Evolutionary conservation across 2,329 filamentous ascomycete species (phyloP), one percentile per base, ranked within the genome.

Genomic region (Cyphellophora europaea): DNA sequence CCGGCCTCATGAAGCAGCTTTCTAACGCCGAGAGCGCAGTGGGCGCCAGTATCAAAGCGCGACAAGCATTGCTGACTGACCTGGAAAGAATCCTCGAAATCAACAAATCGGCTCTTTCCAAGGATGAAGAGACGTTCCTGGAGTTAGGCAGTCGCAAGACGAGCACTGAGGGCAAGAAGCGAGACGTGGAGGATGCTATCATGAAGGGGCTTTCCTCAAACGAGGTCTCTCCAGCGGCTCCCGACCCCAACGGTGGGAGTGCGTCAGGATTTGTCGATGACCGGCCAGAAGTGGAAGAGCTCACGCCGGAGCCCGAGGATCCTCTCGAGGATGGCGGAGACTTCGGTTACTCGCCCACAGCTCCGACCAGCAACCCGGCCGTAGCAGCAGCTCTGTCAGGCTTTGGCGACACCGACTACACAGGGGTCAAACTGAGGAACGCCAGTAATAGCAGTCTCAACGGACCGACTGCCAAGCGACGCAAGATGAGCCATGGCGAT

Each of bases 21-120:
- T 85, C 86, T 13, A 84, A 76, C 44, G 91, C 91, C 3, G 88
- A 98, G 59, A 84, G 77, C 36, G 87, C 89, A 1, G 82, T 96
- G 1, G 79, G 83, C 2, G 86, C 94, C 50, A 85, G 82, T 47
- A 85, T 98, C 54, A 88, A 89, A 54, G 85, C 87, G 2, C 79
- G 91, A 11, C 74, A 77, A 45, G 73, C 76, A 6, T 70, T 98
- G 17, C 79, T 96, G 23, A 71, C 74, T 17, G 86, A 79, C 1
- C 67, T 98, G 4, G 86, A 95, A 60, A 86, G 82, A 53, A 67
- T 96, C 10, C 68, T 96, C 1, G 76, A 81, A 36, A 72, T 73
- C 16, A 87, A 89, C 56, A 78, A 79, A 32, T 62, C 69, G 2
- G 78, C 79, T 21, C 63, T 95, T 3, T 68, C 71, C 2, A 69